phyloP scores from a whole-genome alignment of 208 protist genomes.

The Wallacemonas sp. region DNA sequence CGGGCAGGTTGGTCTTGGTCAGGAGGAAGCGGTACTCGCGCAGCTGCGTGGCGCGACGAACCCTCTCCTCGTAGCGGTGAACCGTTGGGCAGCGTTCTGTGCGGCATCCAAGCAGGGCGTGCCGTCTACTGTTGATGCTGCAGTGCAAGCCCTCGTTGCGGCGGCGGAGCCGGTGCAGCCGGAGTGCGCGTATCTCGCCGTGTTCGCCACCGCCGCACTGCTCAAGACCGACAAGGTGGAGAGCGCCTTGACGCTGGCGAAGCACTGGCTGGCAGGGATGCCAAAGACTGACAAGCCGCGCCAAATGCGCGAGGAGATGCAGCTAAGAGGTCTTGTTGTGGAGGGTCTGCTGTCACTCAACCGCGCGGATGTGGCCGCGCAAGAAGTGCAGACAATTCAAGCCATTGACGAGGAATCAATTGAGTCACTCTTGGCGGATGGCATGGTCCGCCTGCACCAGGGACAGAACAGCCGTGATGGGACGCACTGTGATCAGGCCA shows the following conservation, averaged over 20 bases:
- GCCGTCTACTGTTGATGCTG: conserved; percentile 6
- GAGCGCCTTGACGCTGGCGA: conserved; percentile 53
- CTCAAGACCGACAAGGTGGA: conserved; percentile 41
- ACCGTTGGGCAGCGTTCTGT: conserved; percentile 55
- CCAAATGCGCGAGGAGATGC: conserved; percentile 33
- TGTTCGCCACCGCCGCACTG: conserved; percentile 56
- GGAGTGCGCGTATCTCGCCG: conserved; percentile 29
- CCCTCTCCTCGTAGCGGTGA: conserved; percentile 54
- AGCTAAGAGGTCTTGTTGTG: conserved; percentile 63
- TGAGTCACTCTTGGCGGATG: conserved; percentile 66
- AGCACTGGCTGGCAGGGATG: conserved; percentile 56
- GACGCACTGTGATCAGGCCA: conserved; percentile 33
- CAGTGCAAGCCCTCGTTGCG: conserved; percentile 29
- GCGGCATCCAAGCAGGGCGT: conserved; percentile 24
- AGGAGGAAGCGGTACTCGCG: conserved; percentile 60
- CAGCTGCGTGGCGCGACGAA: conserved; percentile 53
- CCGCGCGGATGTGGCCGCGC: conserved; percentile 67
- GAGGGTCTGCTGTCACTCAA: conserved; percentile 75
- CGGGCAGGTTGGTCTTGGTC: conserved; percentile 78
- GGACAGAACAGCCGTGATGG: conserved; percentile 34
- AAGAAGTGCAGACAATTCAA: conserved; percentile 78
- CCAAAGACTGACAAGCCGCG: conserved; percentile 25
- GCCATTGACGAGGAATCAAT: conserved; percentile 82
- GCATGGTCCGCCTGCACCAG: conserved; percentile 60
- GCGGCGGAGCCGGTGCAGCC: conserved; percentile 35